Conservation (phyloP, 148 eudicot genomes). For the Rheum nobile region DNA sequence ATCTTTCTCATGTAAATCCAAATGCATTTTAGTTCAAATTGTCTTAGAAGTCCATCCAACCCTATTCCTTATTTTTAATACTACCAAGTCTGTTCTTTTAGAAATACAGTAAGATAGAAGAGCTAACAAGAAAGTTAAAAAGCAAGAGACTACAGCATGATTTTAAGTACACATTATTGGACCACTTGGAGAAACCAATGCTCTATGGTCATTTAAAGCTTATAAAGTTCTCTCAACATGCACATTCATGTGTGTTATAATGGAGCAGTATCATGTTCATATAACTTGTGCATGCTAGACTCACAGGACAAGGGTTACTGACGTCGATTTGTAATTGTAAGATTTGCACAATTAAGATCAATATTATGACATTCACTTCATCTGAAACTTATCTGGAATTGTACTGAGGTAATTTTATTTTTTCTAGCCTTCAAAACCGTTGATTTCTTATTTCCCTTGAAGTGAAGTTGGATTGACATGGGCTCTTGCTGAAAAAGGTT, state of each 20-base stretch:
- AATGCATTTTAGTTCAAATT: background rate
- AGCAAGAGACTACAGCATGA: background rate
- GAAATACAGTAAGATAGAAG: no score
- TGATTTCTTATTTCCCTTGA: background rate
- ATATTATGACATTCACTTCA: background rate
- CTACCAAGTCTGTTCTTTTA: no score
- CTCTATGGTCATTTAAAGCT: background rate
- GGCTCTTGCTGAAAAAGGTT: background rate
- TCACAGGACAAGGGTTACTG: background rate
- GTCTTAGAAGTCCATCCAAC: background rate
- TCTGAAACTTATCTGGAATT: background rate
- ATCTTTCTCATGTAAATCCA: background rate
- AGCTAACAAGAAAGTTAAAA: no score
- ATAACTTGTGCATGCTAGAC: background rate
- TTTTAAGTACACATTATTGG: background rate
- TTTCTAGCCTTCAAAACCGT: no score
- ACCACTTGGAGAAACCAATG: background rate
- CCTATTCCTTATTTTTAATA: background rate
- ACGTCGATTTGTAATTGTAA: background rate
- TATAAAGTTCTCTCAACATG: background rate
- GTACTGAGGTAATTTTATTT: no score
- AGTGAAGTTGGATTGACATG: background rate
- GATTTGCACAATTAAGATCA: background rate
- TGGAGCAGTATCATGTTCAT: background rate
- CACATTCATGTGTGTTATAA: no score